Base-by-base conservation (phyloP, 805 yeast genomes). In the Metschnikowia orientalis region DNA sequence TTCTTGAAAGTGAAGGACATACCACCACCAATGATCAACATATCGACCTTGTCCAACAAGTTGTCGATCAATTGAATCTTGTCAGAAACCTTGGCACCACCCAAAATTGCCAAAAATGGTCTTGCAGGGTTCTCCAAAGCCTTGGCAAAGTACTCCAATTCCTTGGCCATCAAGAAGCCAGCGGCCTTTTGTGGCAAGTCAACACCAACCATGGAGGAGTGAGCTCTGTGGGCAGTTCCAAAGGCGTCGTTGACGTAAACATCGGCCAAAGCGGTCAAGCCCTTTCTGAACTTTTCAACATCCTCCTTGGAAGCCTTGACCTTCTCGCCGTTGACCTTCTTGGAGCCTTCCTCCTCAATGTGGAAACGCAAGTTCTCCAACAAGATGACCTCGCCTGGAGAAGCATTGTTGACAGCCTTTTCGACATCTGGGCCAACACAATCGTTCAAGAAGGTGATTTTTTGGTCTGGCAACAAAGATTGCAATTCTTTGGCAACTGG, bases 171-270 rank as follows among this genome's bases (percentile, higher is more conserved):
- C 57, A 92, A 74, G 95, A 90, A 94, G 67, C 99, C 99, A 48
- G 97, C 83, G 55, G 97, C 99, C 71, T 92, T 84, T 72, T 87
- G 89, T 46, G 94, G 89, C 55, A 87, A 77, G 53, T 90, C 89
- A 54, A 92, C 75, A 60, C 99, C 99, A 56, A 92, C 99, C 89
- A 92, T 90, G 30, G 98, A 92, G 35, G 97, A 88, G 76, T 92
- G 98, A 45, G 98, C 98, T 77, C 98, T 87, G 83, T 92, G 99
- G 38, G 97, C 97, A 45, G 98, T 92, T 66, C 98, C 98, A 58
- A 92, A 92, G 19, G 51, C 51, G 30, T 92, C 99, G 72, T 92
- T 82, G 63, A 92, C 79, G 75, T 92, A 92, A 47, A 92, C 95
- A 57, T 92, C 99, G 50, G 97, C 97, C 57, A 92, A 75, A 37